phyloP scores from a whole-genome alignment of 2,329 filamentous ascomycete genomes.

The Fusarium sacchari region DNA sequence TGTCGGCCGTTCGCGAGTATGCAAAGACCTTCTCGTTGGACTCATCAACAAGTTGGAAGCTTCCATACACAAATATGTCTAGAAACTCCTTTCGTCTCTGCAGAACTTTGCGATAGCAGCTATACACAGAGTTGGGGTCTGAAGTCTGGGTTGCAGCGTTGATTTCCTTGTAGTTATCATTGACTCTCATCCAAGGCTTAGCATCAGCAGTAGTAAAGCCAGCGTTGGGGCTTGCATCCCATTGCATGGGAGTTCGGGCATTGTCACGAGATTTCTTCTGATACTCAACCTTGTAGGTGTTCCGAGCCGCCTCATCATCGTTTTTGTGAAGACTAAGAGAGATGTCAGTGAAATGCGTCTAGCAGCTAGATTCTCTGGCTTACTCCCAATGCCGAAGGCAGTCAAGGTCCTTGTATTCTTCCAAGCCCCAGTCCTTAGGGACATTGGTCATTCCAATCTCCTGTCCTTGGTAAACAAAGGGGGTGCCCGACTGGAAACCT shows the following conservation, averaged over 20 bases:
- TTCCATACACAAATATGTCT: slow-evolving; percentile 74
- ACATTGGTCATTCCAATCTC: slow-evolving; percentile 75
- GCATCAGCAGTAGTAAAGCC: slow-evolving; percentile 68
- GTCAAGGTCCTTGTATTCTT: slow-evolving; percentile 76
- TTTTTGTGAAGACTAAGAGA: slow-evolving; percentile 50
- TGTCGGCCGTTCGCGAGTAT: slow-evolving; percentile 49
- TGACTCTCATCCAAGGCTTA: slow-evolving; percentile 76
- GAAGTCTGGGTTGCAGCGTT: slow-evolving; percentile 68
- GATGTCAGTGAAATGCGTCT: background rate
- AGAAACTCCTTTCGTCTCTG: slow-evolving; percentile 67
- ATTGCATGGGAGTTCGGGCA: slow-evolving; percentile 77
- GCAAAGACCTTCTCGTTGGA: slow-evolving; percentile 51
- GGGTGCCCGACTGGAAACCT: slow-evolving; percentile 67
- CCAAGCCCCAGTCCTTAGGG: slow-evolving; percentile 67
- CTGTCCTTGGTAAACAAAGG: slow-evolving; percentile 76
- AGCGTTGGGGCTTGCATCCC: slow-evolving; percentile 67
- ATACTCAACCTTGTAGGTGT: slow-evolving; percentile 56
- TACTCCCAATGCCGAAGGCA: slow-evolving; percentile 62
- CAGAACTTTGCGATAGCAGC: slow-evolving; percentile 71
- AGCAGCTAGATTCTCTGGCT: slow-evolving; percentile 13
- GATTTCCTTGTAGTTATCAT: slow-evolving; percentile 69
- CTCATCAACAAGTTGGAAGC: slow-evolving; percentile 55
- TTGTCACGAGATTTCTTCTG: slow-evolving; percentile 74
- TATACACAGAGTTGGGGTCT: slow-evolving; percentile 62
- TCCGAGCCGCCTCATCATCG: slow-evolving; percentile 52